Evolutionary conservation across 148 eudicot genomes (phyloP).

Genomic region (Heliamphora exappendiculata): DNA sequence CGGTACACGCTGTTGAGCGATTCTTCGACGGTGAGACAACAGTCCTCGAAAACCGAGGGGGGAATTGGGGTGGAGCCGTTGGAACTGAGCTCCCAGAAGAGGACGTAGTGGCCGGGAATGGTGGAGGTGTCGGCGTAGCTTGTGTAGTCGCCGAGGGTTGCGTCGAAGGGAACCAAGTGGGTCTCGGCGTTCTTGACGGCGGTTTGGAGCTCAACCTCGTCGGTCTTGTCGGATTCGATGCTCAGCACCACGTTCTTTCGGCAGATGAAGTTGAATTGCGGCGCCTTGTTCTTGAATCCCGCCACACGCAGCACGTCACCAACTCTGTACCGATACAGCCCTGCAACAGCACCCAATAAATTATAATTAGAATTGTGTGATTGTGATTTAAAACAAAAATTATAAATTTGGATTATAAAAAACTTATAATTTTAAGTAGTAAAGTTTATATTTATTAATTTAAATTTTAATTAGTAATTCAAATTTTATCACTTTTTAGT

Average conservation of each 20-base stretch:
- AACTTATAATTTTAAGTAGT: too few species aligned
- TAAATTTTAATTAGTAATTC: too few species aligned
- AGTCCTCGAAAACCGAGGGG: constrained; percentile 58
- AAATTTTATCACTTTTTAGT: too few species aligned
- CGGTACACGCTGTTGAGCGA: constrained; percentile 68
- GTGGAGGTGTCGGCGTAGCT: constrained; percentile 53
- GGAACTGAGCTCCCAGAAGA: constrained; percentile 56
- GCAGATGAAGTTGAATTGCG: constrained; percentile 71
- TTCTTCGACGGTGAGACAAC: constrained; percentile 64
- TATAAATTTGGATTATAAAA: too few species aligned
- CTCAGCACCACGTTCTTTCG: constrained; percentile 66
- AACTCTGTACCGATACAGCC: constrained; percentile 63
- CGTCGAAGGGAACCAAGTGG: constrained; percentile 48
- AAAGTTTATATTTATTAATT: too few species aligned
- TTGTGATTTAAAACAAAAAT: too few species aligned
- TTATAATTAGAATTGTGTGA: too few species aligned
- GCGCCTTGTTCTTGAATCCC: constrained; percentile 78
- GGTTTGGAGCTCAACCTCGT: constrained; percentile 67
- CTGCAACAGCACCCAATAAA: constrained; percentile 25
- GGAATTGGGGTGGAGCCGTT: constrained; percentile 40
- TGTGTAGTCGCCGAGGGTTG: constrained; percentile 57
- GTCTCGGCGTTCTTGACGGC: constrained; percentile 48
- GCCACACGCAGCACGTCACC: constrained; percentile 66
- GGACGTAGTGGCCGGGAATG: constrained; percentile 70
- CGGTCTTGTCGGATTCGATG: constrained; percentile 79